Conservation (phyloP, 2,329 filamentous ascomycete species). For the Dactylellina drechsleri region DNA sequence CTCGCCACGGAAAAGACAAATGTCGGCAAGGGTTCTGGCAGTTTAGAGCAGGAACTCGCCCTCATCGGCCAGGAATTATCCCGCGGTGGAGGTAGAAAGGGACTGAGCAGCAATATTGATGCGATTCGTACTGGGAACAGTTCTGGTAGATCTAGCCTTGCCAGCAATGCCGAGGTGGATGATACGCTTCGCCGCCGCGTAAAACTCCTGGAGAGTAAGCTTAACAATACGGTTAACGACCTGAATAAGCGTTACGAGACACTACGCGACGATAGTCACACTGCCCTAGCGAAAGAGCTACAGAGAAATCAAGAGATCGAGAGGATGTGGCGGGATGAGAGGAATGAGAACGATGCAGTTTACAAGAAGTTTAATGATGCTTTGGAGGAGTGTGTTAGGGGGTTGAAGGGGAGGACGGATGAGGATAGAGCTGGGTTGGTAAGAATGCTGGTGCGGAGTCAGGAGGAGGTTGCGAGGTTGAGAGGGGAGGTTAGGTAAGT, state of each 20-base stretch:
- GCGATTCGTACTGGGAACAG: background rate
- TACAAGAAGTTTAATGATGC: constrained; percentile 95
- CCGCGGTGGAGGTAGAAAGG: constrained; percentile 2
- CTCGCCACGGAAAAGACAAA: constrained; percentile 26
- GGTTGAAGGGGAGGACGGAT: constrained; percentile 76
- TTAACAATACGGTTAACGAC: constrained; percentile 55
- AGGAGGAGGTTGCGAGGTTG: constrained; percentile 79
- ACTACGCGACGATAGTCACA: constrained; percentile 53
- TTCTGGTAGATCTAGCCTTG: constrained; percentile 6
- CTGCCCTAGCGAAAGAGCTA: constrained; percentile 56
- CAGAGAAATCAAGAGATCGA: constrained; percentile 57
- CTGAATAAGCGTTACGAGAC: constrained; percentile 54
- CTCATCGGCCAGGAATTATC: constrained; percentile 38
- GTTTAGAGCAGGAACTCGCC: constrained; percentile 43
- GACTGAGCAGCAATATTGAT: background rate
- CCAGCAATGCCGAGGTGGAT: background rate
- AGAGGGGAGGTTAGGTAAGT: constrained; percentile 78
- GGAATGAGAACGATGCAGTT: constrained; percentile 82
- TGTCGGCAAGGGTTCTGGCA: constrained; percentile 32
- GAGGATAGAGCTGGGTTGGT: constrained; percentile 76
- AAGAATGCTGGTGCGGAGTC: constrained; percentile 74
- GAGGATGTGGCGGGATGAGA: constrained; percentile 56
- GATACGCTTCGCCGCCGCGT: constrained; percentile 43
- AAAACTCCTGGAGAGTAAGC: constrained; percentile 38
- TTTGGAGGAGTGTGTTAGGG: constrained; percentile 81